Evolutionary conservation across 192 early-diverging fungal species (phyloP).

Genomic region (Mortierella antarctica): DNA sequence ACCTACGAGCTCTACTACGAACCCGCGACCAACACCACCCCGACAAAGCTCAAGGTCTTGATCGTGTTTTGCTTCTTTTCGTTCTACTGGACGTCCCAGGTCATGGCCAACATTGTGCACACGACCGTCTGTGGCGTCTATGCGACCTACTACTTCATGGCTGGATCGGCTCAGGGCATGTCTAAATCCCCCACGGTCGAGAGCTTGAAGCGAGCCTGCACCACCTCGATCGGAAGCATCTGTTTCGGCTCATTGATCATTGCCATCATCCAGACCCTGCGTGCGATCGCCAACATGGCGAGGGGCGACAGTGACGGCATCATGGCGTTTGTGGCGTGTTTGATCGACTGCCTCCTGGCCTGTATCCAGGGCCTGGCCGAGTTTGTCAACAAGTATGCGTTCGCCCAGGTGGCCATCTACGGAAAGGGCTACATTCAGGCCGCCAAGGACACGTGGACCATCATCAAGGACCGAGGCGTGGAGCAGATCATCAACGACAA

Average conservation of each 20-base stretch:
- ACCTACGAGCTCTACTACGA: conserved; percentile 51
- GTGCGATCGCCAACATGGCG: conserved; percentile 57
- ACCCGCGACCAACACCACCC: conserved; percentile 14
- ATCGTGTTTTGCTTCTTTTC: conserved; percentile 71
- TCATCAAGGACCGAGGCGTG: conserved; percentile 83
- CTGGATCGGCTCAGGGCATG: conserved; percentile 55
- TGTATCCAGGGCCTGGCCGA: conserved; percentile 46
- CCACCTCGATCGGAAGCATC: conserved; percentile 83
- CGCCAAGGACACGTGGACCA: conserved; percentile 87
- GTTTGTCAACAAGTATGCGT: conserved; percentile 88
- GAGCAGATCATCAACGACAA: conserved; percentile 93
- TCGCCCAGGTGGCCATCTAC: conserved; percentile 92
- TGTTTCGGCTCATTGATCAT: conserved; percentile 82
- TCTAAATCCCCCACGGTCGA: conserved; percentile 67
- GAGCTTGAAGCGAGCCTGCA: conserved; percentile 81
- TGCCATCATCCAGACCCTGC: conserved; percentile 72
- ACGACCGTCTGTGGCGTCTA: conserved; percentile 82
- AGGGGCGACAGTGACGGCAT: conserved; percentile 45
- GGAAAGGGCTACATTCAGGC: conserved; percentile 78
- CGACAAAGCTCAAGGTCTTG: conserved; percentile 66
- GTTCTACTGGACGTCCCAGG: conserved; percentile 84
- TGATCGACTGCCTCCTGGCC: conserved; percentile 49
- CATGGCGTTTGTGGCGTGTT: conserved; percentile 46
- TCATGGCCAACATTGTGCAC: conserved; percentile 78
- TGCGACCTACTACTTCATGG: conserved; percentile 84